Conservation (phyloP, 179 eudicot genomes). For the Gypsophila paniculata region DNA sequence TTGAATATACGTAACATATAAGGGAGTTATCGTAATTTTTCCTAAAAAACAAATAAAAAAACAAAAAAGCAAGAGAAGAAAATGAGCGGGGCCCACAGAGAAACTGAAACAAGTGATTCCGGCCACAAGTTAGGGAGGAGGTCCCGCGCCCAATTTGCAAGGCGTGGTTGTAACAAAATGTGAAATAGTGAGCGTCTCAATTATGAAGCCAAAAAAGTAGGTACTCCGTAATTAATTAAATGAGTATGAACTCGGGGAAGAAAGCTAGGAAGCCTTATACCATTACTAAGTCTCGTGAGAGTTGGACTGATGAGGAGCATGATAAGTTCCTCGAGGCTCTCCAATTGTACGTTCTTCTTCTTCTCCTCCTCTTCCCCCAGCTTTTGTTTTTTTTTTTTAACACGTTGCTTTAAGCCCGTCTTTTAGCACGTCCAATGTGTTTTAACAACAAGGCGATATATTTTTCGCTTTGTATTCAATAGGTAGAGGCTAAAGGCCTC, state of each 20-base stretch:
- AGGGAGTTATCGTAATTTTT: no score
- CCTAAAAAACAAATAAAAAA: no score
- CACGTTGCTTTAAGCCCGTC: not conserved
- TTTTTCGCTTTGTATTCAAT: no score
- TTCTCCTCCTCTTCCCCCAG: not conserved
- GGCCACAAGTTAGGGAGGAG: constrained; percentile 2
- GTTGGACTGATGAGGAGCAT: constrained; percentile 96
- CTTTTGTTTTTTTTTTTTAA: not conserved
- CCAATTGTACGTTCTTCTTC: constrained; percentile 65
- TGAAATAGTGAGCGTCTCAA: not conserved
- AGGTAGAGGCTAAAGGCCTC: no score
- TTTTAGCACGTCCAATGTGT: not conserved
- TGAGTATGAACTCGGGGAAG: constrained; percentile 26
- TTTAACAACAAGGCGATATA: no score
- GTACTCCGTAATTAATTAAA: no score
- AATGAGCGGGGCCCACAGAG: not conserved
- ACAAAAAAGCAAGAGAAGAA: not conserved
- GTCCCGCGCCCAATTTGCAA: not conserved
- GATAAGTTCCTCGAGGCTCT: constrained; percentile 97
- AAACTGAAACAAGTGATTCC: not conserved
- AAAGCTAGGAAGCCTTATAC: constrained; percentile 88
- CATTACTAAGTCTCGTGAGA: constrained; percentile 89
- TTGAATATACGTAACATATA: no score
- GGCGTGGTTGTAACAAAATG: not conserved
- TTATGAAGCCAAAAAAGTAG: not conserved